Conservation (phyloP, 2,329 filamentous ascomycete species). For the Emmonsiellopsis sp. region DNA sequence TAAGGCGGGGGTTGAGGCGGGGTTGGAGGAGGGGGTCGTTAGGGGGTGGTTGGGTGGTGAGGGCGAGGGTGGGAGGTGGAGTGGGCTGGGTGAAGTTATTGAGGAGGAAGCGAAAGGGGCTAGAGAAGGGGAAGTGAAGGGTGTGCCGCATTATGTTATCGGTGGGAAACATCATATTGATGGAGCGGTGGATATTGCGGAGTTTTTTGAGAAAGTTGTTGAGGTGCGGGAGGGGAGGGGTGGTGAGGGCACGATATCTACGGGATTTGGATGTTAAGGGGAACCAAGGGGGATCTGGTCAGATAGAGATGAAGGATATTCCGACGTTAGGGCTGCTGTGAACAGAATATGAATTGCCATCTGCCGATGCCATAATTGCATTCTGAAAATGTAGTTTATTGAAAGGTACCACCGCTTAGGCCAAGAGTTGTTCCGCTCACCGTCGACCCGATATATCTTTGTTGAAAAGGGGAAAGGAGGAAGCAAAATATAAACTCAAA, state of each 20-base stretch:
- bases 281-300: no score
- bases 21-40: conserved; percentile 7
- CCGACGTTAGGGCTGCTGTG: no score
- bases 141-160: conserved; percentile 15
- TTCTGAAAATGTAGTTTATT: no score
- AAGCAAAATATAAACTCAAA: background rate
- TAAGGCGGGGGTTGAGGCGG: conserved; percentile 6
- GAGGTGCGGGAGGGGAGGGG: conserved; percentile 1
- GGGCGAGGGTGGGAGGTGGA: background rate
- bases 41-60: conserved; percentile 9
- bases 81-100: conserved; percentile 1
- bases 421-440: no score
- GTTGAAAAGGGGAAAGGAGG: background rate
- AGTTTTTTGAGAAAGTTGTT: conserved; percentile 13
- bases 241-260: no score
- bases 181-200: conserved; percentile 12
- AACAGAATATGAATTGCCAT: no score
- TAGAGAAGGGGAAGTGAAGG: conserved; percentile 6
- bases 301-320: no score
- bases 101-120: conserved; percentile 7
- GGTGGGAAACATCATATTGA: conserved; percentile 10
- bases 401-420: no score
- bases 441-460: no score
- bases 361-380: no score
- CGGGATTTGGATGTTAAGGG: no score